phyloP scores from a whole-genome alignment of 2,329 filamentous ascomycete species.

The Cucurbitaria berberidis region DNA sequence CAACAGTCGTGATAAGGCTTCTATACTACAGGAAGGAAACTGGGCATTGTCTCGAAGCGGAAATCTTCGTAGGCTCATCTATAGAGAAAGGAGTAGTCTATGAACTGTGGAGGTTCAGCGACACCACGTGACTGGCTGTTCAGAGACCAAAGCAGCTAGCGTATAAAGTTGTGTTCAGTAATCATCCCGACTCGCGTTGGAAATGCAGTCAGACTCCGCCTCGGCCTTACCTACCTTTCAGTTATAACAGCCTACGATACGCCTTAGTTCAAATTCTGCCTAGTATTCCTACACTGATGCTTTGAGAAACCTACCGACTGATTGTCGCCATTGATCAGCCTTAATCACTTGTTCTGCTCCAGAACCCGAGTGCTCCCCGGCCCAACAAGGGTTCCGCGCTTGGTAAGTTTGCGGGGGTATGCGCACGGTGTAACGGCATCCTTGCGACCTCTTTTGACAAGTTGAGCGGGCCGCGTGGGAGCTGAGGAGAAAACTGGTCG shows the following conservation, averaged over 20 bases:
- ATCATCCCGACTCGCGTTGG: neutral
- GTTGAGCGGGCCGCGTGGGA: neutral
- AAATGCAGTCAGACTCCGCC: neutral
- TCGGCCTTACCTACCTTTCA: neutral
- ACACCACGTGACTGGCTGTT: neutral
- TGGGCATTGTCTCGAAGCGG: too few species aligned
- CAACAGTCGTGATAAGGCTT: neutral
- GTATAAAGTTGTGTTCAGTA: neutral
- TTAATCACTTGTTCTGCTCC: too few species aligned
- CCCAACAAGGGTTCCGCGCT: constrained; percentile 4
- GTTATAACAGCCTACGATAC: neutral
- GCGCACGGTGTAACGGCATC: constrained; percentile 9
- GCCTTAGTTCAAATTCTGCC: neutral
- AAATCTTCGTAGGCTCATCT: too few species aligned
- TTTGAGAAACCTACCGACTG: too few species aligned
- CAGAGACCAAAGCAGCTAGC: neutral
- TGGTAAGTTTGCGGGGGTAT: constrained; percentile 14
- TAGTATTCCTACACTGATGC: neutral
- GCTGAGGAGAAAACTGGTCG: constrained; percentile 1
- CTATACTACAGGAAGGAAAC: too few species aligned
- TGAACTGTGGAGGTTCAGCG: too few species aligned
- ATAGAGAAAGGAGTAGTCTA: too few species aligned
- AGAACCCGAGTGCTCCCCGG: neutral
- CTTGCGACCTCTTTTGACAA: neutral
- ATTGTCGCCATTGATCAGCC: too few species aligned